A percentile compares a stretch with the other conserved stretches of the same genome.
Evolutionary conservation across 768 basidiomycete species (phyloP).

Genomic region (Hortiboletus flavorubellus): DNA sequence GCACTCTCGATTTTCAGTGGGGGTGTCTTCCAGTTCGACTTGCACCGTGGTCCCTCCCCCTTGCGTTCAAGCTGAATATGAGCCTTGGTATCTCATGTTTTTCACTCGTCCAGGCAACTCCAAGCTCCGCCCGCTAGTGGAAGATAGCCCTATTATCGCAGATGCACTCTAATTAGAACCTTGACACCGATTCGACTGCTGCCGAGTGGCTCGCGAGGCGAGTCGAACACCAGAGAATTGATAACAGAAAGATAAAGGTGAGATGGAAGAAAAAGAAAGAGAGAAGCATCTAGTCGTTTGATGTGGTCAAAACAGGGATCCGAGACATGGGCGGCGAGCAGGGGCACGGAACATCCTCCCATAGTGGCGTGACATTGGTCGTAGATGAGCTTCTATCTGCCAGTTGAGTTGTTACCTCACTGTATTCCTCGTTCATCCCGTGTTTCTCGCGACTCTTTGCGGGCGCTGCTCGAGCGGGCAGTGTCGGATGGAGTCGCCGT

Average conservation of each 20-base stretch:
- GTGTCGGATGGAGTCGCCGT: neutral
- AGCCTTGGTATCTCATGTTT: constrained; percentile 67
- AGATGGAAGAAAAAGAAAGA: constrained; percentile 6
- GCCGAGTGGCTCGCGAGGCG: constrained; percentile 41
- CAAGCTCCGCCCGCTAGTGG: constrained; percentile 48
- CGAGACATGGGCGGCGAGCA: constrained; percentile 30
- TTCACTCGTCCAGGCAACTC: constrained; percentile 62
- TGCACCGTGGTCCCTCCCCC: constrained; percentile 67
- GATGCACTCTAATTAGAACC: constrained; percentile 41
- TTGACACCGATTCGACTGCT: constrained; percentile 36
- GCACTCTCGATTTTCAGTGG: constrained; percentile 60
- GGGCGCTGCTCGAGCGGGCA: neutral
- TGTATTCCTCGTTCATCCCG: neutral
- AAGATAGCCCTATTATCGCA: constrained; percentile 50
- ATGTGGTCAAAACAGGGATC: constrained; percentile 20
- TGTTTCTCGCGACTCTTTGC: neutral
- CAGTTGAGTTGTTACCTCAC: neutral
- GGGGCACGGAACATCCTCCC: constrained; percentile 30
- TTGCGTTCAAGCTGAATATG: constrained; percentile 46
- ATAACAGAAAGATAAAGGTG: constrained; percentile 38
- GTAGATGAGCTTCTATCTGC: neutral
- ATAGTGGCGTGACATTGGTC: constrained; percentile 8
- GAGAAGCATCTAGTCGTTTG: neutral
- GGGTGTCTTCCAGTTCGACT: constrained; percentile 59
- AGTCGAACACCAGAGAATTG: constrained; percentile 38